Evolutionary conservation across 179 eudicot species (phyloP).

Genomic region (Amaranthus tricolor): DNA sequence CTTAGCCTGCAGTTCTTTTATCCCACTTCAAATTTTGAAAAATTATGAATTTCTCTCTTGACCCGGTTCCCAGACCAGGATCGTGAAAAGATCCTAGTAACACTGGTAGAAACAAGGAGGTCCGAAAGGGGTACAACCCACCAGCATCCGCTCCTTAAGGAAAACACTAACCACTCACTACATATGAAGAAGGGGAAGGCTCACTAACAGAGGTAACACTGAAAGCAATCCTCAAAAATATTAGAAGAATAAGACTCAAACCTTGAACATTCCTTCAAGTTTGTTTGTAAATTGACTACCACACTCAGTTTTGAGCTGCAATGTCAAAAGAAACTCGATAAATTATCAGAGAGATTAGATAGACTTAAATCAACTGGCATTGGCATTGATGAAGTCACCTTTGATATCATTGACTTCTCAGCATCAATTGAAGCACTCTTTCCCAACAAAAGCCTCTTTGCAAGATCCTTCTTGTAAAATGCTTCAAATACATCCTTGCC

Average conservation of each 20-base stretch:
- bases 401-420: constrained; percentile 97
- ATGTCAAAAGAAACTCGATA: constrained; percentile 19
- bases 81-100: too few relatives aligned
- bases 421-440: constrained; percentile 99
- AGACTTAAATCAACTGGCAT: not conserved
- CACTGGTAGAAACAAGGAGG: too few relatives aligned
- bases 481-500: constrained; percentile 99
- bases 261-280: constrained; percentile 99
- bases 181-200: too few relatives aligned
- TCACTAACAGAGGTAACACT: too few relatives aligned
- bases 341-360: constrained; percentile 11
- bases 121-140: too few relatives aligned
- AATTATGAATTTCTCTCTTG: too few relatives aligned
- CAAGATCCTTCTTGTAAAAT: constrained; percentile 97
- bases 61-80: too few relatives aligned
- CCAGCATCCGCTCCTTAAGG: too few relatives aligned
- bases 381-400: constrained; percentile 39
- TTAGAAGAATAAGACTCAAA: constrained; percentile 23
- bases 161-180: too few relatives aligned
- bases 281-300: constrained; percentile 98
- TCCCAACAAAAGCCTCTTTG: constrained; percentile 90
- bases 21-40: too few relatives aligned
- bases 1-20: too few relatives aligned
- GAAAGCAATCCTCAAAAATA: not conserved
- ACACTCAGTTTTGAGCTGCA: constrained; percentile 96